Percentiles rank a stretch among this genome's conserved stretches.
Conservation (phyloP, 2,329 filamentous ascomycete genomes). For the Fusarium sp. region DNA sequence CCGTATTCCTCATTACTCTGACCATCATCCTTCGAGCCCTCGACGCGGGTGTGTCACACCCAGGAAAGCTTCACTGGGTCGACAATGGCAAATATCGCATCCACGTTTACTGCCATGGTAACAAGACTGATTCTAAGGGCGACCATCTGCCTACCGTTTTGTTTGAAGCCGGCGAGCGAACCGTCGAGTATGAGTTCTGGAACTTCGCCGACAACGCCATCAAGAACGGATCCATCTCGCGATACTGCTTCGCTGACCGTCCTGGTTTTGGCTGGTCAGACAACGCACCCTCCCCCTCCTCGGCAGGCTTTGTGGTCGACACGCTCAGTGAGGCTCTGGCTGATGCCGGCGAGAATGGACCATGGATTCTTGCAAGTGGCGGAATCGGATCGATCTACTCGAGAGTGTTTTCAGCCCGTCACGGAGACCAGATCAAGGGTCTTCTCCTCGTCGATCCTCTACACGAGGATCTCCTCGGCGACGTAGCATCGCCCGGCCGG, state of each 20-base stretch:
- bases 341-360: constrained; percentile 84
- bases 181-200: constrained; percentile 85
- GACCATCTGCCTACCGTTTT: constrained; percentile 81
- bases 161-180: constrained; percentile 85
- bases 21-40: constrained; percentile 85
- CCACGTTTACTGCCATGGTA: constrained; percentile 87
- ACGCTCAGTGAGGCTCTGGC: constrained; percentile 89
- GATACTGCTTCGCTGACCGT: constrained; percentile 96
- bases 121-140: constrained; percentile 70
- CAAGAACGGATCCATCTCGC: constrained; percentile 83
- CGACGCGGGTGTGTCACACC: constrained; percentile 80
- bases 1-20: constrained; percentile 81
- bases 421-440: constrained; percentile 81
- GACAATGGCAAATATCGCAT: constrained; percentile 88
- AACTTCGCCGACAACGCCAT: constrained; percentile 83
- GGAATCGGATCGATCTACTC: constrained; percentile 91
- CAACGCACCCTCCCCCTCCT: constrained; percentile 93
- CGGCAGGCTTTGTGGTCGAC: constrained; percentile 92
- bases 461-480: constrained; percentile 86
- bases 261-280: constrained; percentile 91
- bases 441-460: constrained; percentile 89
- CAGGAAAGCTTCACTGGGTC: constrained; percentile 84
- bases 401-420: constrained; percentile 90
- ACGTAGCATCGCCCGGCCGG: constrained; percentile 75
- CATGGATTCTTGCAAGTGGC: constrained; percentile 89